Percentiles rank a stretch among this genome's conserved stretches.
Conservation (phyloP, 306 rosid species). For the Cucumis melo region DNA sequence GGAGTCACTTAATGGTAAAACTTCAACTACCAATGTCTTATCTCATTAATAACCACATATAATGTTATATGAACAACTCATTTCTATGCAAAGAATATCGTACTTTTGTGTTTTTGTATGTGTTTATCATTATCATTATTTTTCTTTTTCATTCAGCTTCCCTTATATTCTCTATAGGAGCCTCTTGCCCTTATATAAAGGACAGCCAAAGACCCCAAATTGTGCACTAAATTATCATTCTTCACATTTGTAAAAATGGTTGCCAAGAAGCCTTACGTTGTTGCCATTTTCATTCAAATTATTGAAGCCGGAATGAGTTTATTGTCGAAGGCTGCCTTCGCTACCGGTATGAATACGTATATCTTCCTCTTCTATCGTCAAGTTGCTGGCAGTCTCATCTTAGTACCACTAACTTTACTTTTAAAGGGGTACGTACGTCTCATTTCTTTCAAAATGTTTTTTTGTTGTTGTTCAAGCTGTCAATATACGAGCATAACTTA, state of each 20-base stretch:
- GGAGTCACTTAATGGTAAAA: too few species aligned
- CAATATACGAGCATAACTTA: too few species aligned
- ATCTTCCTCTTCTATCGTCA: conserved; percentile 13
- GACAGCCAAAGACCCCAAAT: neutral
- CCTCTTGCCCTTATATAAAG: neutral
- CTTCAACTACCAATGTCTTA: neutral
- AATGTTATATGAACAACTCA: neutral
- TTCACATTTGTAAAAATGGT: conserved; percentile 1
- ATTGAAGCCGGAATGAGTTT: conserved; percentile 34
- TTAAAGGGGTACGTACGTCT: neutral
- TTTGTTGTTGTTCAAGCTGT: too few species aligned
- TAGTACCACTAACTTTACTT: neutral
- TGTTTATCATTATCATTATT: neutral
- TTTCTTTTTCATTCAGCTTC: neutral
- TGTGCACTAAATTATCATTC: neutral
- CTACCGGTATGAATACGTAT: conserved; percentile 19
- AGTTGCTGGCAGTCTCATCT: neutral
- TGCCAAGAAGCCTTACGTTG: conserved; percentile 38
- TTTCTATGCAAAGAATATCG: neutral
- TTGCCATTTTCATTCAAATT: conserved; percentile 27
- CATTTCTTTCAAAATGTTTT: neutral
- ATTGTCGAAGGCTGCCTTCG: conserved; percentile 41
- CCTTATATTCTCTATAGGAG: neutral
- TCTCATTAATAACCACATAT: neutral
- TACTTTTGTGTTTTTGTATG: neutral